Conservation (phyloP, 1,139 yeast genomes). For the Kodamaea sp. region DNA sequence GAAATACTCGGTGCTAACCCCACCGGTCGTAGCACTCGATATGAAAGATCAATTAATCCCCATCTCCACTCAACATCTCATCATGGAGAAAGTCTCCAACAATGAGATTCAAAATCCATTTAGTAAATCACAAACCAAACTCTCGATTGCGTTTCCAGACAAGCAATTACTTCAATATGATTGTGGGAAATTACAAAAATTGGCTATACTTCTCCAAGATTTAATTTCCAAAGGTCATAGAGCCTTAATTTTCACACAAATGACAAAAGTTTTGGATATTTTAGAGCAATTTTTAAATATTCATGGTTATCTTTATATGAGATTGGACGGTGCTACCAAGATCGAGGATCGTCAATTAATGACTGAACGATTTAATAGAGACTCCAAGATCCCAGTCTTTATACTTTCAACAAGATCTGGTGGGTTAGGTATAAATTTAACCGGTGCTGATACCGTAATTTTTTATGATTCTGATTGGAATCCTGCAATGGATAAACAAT, state of each 20-base stretch:
- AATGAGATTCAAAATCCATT: slow-evolving; percentile 57
- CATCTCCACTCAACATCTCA: slow-evolving; percentile 24
- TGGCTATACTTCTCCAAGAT: slow-evolving; percentile 71
- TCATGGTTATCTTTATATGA: slow-evolving; percentile 90
- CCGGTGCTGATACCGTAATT: slow-evolving; percentile 99
- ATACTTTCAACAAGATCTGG: slow-evolving; percentile 95
- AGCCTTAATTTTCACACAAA: slow-evolving; percentile 93
- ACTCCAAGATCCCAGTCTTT: slow-evolving; percentile 82
- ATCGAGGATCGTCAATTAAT: slow-evolving; percentile 93
- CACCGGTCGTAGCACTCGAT: slow-evolving; percentile 77
- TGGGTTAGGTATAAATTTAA: slow-evolving; percentile 93
- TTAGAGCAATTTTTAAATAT: slow-evolving; percentile 90
- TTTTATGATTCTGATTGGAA: slow-evolving; percentile 99
- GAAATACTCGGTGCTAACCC: slow-evolving; percentile 83
- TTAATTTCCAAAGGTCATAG: slow-evolving; percentile 85
- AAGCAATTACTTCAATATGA: slow-evolving; percentile 88
- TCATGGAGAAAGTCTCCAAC: slow-evolving; percentile 32
- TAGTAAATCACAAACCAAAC: slow-evolving; percentile 79
- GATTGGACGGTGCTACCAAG: slow-evolving; percentile 96
- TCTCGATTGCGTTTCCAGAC: slow-evolving; percentile 95
- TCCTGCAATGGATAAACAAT: slow-evolving; percentile 99
- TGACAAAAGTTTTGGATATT: slow-evolving; percentile 94
- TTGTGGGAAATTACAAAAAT: slow-evolving; percentile 90
- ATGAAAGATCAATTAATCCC: slow-evolving; percentile 59
- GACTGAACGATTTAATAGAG: slow-evolving; percentile 90